Evolutionary conservation across 2,329 filamentous ascomycete species (phyloP).

Genomic region (Monosporascus sp.): DNA sequence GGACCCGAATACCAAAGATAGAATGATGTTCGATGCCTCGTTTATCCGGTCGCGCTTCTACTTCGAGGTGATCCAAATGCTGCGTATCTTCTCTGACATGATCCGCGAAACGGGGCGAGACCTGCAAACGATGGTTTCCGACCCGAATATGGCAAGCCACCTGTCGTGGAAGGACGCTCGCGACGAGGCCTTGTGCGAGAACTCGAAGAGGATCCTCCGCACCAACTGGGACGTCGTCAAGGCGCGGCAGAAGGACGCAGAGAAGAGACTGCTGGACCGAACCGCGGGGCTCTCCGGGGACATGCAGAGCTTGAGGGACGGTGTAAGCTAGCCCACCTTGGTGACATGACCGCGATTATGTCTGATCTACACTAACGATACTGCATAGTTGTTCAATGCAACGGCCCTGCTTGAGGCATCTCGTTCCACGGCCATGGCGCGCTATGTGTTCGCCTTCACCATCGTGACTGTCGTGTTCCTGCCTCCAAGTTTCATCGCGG

Average conservation of each 20-base stretch:
- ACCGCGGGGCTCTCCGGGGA: background rate
- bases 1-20: background rate
- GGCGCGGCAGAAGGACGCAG: background rate
- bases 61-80: background rate
- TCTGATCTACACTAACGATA: background rate
- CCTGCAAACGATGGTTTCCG: background rate
- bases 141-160: background rate
- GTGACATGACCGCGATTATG: background rate
- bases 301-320: background rate
- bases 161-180: background rate
- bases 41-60: background rate
- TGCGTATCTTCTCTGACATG: background rate
- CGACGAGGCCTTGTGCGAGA: background rate
- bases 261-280: background rate
- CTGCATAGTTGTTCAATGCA: background rate
- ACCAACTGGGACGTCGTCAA: background rate
- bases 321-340: background rate
- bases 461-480: background rate
- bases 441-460: background rate
- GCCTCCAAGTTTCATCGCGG: background rate
- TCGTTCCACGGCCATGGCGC: background rate
- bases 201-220: background rate
- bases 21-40: background rate
- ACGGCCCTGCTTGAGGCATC: background rate
- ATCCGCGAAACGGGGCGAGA: background rate